Percentiles rank a stretch among this genome's conserved stretches.
phyloP scores from a whole-genome alignment of 192 early-diverging fungal species.

The Kappamyces sp. region DNA sequence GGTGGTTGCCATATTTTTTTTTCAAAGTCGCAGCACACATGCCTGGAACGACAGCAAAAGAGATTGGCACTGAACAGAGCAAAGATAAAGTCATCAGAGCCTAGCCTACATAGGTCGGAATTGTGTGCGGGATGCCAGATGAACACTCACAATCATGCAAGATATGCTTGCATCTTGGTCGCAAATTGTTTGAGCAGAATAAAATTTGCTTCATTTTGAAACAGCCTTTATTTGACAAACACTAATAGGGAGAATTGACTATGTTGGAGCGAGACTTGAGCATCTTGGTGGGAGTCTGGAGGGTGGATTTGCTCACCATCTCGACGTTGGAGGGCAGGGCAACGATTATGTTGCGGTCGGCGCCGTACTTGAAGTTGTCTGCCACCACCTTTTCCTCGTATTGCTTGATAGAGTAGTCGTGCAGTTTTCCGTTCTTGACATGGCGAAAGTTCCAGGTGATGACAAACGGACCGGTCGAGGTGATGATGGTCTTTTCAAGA shows the following conservation, averaged over 20 bases:
- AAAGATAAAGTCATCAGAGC: conserved; percentile 1
- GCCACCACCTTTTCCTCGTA: conserved; percentile 77
- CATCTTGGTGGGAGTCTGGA: conserved; percentile 55
- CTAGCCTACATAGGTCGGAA: too few species aligned
- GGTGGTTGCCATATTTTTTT: background rate
- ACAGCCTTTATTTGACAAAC: conserved; percentile 4
- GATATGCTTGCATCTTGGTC: too few species aligned
- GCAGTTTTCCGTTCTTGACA: conserved; percentile 66
- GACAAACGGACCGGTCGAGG: conserved; percentile 83
- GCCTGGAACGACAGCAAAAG: too few species aligned
- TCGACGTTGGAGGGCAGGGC: conserved; percentile 71
- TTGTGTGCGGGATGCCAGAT: too few species aligned
- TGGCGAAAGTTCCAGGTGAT: conserved; percentile 87
- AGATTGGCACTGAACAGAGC: too few species aligned
- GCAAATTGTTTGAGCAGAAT: too few species aligned
- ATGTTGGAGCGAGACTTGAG: conserved; percentile 44
- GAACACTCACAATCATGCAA: too few species aligned
- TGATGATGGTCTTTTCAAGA: conserved; percentile 80
- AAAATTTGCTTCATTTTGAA: conserved; percentile 2
- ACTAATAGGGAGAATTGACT: conserved; percentile 51
- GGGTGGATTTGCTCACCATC: conserved; percentile 50
- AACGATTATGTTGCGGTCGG: conserved; percentile 79
- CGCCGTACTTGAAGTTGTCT: conserved; percentile 85
- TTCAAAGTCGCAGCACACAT: conserved; percentile 1
- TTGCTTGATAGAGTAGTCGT: conserved; percentile 85